Evolutionary conservation across 2,329 filamentous ascomycete species (phyloP), one percentile per base, ranked within the genome.

Genomic region (Zasmidium citrigriseum): DNA sequence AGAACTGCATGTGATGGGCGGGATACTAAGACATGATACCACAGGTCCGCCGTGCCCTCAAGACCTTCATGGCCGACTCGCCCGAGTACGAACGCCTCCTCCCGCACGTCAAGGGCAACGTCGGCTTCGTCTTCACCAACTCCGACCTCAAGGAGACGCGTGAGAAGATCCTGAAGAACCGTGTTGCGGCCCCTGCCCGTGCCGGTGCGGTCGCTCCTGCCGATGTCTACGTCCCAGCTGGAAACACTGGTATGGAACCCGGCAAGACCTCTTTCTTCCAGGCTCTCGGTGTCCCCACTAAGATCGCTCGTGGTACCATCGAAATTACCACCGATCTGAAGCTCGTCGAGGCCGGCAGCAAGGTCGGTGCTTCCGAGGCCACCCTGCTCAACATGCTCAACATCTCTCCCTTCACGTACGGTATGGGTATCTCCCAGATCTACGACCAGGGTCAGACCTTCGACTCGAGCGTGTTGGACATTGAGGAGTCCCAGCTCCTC

Each of bases 201-300:
- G 93, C 95, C 75, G 96, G 96, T 89, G 95, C 96, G 75, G 75
- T 99, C 72, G 96, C 95, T 70, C 95, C 96, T 70, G 81, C 77
- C 75, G 96, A 99, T 80, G 95, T 99, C 78, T 99, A 83, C 84
- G 80, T 99, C 70, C 95, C 95, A 70, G 95, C 93, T 72, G 95
- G 95, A 82, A 99, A 99, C 90, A 99, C 95, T 75, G 95, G 95
- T 84, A 99, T 99, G 95, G 95, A 99, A 82, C 96, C 95, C 78
- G 96, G 96, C 82, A 99, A 99, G 90, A 99, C 95, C 76, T 98
- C 95, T 78, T 99, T 99, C 92, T 99, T 99, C 93, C 95, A 99
- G 89, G 95, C 95, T 75, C 95, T 99, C 82, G 93, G 93, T 91
- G 92, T 99, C 78, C 95, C 95, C 78, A 99, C 95, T 87, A 99